These are phyloP conservation scores for Asterophora lycoperdoides DNA, from an alignment of 768 basidiomycete species.

Conservation along the genomic window DNA sequence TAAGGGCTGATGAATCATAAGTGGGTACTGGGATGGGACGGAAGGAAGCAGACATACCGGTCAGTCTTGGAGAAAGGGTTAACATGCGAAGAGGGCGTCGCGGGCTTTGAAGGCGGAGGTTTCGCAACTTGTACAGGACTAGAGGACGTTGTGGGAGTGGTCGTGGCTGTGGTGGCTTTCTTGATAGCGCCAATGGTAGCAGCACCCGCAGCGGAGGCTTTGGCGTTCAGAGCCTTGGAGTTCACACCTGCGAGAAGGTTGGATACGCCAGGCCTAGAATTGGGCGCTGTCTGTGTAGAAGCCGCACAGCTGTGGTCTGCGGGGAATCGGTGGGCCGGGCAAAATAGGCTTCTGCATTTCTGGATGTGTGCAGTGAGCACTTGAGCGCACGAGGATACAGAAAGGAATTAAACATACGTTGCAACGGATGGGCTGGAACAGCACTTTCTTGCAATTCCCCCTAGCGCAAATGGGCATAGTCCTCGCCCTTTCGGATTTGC, in stretches of 20 bases:
- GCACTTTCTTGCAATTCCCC: constrained; percentile 63
- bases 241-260: constrained; percentile 28
- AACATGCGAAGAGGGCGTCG: constrained; percentile 13
- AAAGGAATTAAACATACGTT: constrained; percentile 44
- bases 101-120: constrained; percentile 17
- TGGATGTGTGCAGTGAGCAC: constrained; percentile 22
- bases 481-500: constrained; percentile 41
- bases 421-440: constrained; percentile 73
- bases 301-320: constrained; percentile 58
- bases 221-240: constrained; percentile 36
- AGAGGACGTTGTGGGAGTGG: constrained; percentile 1
- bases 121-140: constrained; percentile 15
- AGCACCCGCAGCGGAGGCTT: constrained; percentile 31
- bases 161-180: constrained; percentile 28
- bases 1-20: constrained; percentile 62
- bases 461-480: constrained; percentile 57
- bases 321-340: constrained; percentile 76
- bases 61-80: constrained; percentile 49
- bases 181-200: constrained; percentile 25
- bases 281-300: constrained; percentile 16
- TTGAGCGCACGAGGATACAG: background rate
- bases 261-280: constrained; percentile 9
- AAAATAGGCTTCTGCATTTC: constrained; percentile 72
- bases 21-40: constrained; percentile 41
- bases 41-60: constrained; percentile 51